Conservation (phyloP, 108 stramenopile genomes). For the Nitzschia sp. region DNA sequence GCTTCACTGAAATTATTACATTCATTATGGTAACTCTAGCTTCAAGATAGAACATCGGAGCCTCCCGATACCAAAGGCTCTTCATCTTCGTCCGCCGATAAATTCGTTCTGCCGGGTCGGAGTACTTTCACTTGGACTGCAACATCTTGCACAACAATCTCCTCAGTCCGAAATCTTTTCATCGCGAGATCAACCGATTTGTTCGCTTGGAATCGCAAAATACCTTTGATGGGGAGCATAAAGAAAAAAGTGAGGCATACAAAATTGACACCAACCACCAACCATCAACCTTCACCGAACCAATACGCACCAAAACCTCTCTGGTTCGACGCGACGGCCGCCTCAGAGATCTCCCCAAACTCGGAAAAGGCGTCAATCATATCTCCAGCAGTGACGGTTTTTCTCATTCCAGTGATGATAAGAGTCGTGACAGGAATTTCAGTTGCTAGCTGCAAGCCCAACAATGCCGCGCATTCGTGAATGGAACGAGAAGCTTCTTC, state of each 20-base stretch:
- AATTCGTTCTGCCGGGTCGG: constrained; percentile 35
- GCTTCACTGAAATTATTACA: too few species aligned
- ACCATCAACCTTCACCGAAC: too few species aligned
- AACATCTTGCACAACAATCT: constrained; percentile 89
- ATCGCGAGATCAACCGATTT: constrained; percentile 68
- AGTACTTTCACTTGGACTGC: constrained; percentile 70
- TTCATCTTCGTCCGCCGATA: not conserved
- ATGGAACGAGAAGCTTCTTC: constrained; percentile 71
- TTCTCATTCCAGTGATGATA: constrained; percentile 80
- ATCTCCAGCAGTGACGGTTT: constrained; percentile 52
- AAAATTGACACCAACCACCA: not conserved
- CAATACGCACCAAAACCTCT: constrained; percentile 66
- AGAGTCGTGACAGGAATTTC: constrained; percentile 69
- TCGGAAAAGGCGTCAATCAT: constrained; percentile 56
- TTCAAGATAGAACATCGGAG: too few species aligned
- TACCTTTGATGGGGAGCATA: constrained; percentile 27
- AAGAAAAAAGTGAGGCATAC: not conserved
- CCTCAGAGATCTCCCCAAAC: constrained; percentile 76
- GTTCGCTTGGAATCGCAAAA: constrained; percentile 62
- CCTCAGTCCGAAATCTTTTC: constrained; percentile 51
- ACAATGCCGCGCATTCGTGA: constrained; percentile 77
- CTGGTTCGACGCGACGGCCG: constrained; percentile 66
- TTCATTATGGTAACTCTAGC: too few species aligned
- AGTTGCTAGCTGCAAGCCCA: constrained; percentile 66
- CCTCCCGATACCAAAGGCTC: not conserved